Base-by-base conservation (phyloP, 345 rosid genomes). In the Populus ilicifolia region DNA sequence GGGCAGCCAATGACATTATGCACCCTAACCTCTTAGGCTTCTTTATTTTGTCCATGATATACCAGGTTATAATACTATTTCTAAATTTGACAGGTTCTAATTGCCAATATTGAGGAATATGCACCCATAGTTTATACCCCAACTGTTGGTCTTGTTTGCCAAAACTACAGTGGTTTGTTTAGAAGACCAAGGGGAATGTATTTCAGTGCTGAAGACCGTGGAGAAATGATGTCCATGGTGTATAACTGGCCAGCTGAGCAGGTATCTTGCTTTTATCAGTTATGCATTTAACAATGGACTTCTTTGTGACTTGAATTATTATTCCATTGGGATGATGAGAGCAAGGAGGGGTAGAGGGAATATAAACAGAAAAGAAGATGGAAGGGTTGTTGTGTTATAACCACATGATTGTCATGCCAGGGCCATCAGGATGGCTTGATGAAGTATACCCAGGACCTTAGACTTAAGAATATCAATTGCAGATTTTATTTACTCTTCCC, bases 211-310 rank as follows among this genome's bases (percentile, higher is more conserved):
- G 93, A 78, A 52, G 99, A 96, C 83, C 92, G 96, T 38, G 99
- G 99, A 83, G 99, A 96, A 87, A 93, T 96, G 99, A 93, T 93
- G 98, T 93, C 99, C 54, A 93, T 93, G 99, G 97, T 95, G 78
- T 95, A 93, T 83, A 95, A 95, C 84, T 95, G 99, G 99, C 98
- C 99, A 20, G 91, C 98, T 77, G 99, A 93, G 73, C 99, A 95
- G 97, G 99, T 94, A 56, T 76, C 74, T 41, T 50, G 41, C 74
- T 56, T 33, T 83, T 56, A 18, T 68, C 66, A n/a, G 33, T 35
- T 14, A 62, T 79, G 74, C 62, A 11, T 25, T 74, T 70, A 75
- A 64, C 78, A 36, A 38, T 46, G 23, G 46, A 72, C 41, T 12
- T 69, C 36, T 29, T 79, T 69, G 8, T 68, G 61, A 77, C 39